phyloP scores from a whole-genome alignment of 805 yeast species.

The Vanderwaltozyma verrucispora region DNA sequence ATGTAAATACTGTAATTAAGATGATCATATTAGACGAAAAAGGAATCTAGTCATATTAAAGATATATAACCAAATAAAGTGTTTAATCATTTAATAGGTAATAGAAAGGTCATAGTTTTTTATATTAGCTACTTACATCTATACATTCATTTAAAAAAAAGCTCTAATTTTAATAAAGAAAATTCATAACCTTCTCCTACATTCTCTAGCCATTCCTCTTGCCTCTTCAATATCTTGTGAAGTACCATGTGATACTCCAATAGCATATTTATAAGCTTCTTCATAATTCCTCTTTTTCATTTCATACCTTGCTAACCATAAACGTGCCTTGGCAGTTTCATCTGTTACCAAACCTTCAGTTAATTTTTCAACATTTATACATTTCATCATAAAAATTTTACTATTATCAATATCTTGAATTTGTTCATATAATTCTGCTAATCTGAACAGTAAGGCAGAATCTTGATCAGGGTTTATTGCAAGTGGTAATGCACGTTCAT shows the following conservation, averaged over 20 bases:
- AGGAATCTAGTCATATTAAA: too few relatives aligned
- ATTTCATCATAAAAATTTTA: constrained; percentile 47
- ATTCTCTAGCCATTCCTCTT: constrained; percentile 68
- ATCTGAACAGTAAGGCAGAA: constrained; percentile 42
- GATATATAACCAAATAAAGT: too few relatives aligned
- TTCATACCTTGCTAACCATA: constrained; percentile 78
- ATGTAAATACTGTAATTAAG: too few relatives aligned
- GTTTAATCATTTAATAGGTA: too few relatives aligned
- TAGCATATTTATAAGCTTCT: constrained; percentile 63
- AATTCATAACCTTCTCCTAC: constrained; percentile 43
- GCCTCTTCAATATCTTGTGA: constrained; percentile 88
- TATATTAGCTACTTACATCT: too few relatives aligned
- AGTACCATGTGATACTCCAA: constrained; percentile 60
- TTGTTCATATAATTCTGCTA: constrained; percentile 59
- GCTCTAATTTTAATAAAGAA: too few relatives aligned
- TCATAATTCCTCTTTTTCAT: constrained; percentile 46
- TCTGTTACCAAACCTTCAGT: constrained; percentile 54
- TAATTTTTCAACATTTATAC: constrained; percentile 46
- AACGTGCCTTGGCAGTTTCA: constrained; percentile 66
- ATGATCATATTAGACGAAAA: too few relatives aligned
- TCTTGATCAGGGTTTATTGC: constrained; percentile 45
- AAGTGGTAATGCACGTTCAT: constrained; percentile 59
- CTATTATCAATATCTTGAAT: constrained; percentile 45
- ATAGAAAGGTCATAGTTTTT: too few relatives aligned
- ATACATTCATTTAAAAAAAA: too few relatives aligned